Evolutionary conservation across 2,329 filamentous ascomycete genomes (phyloP), one percentile per base, ranked within the genome.

Genomic region (Mycosphaerella sp.): DNA sequence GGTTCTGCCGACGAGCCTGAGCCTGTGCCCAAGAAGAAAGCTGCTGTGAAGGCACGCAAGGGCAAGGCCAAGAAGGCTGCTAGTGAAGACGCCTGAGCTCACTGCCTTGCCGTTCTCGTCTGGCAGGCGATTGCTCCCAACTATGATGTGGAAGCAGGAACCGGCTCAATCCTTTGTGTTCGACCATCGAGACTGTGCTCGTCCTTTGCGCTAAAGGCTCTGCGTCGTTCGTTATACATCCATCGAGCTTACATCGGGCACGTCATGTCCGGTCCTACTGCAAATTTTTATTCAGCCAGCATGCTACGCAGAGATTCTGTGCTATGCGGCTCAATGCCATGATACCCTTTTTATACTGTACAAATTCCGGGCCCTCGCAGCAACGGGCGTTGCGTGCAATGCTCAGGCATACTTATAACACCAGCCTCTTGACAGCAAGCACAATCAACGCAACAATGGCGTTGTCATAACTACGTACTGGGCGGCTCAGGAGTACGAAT

Each of bases 31-130:
- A 57, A 62, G 10, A 59, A 57, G n/a, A 56, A 54, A 23, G 59
- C 66, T 45, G 58, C 69, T 38, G 68, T 69, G 32, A 64, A 63
- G 14, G 70, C 70, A 57, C 62, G 64, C 45, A 60, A 62, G 43
- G 65, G 66, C 36, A 64, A 63, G 51, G 59, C 63, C 43, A 69
- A 67, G 62, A 64, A 64, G 58, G 62, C 59, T 14, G 54, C 57
- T 21, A 48, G 46, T 31, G 57, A 56, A 23, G 54, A 59, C 29
- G 55, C 57, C 10, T 32, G 14, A 21, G 12, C 43, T 26, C 40
- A 9, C 14, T n/a, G 21, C 26, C 2, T 29, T 29, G 6, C 26
- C 26, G 26, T 29, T 23, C 14, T 44, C 17, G 42, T 44, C 17
- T 44, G 2, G 17, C 7, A 21, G 14, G 38, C 14, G n/a, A 21